These are phyloP conservation scores for Crinitomyces ghanaensis DNA, from an alignment of 805 yeast genomes.

Conservation along the genomic window DNA sequence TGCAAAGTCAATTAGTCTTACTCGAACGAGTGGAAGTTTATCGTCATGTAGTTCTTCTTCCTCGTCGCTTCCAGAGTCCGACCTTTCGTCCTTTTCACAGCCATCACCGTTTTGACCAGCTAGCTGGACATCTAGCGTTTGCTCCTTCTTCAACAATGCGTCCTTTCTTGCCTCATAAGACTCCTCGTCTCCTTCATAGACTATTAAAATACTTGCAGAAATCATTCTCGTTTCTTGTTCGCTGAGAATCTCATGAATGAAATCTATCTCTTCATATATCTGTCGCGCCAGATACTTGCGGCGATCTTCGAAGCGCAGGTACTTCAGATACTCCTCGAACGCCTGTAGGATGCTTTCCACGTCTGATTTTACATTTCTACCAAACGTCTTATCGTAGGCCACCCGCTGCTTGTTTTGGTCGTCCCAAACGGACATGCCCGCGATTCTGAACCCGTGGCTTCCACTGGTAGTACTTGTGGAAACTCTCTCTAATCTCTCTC, in stretches of 20 bases:
- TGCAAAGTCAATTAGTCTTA: constrained; percentile 80
- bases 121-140: constrained; percentile 20
- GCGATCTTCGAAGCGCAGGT: too few relatives aligned
- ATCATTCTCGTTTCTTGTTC: constrained; percentile 52
- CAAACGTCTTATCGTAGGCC: constrained; percentile 55
- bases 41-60: constrained; percentile 17
- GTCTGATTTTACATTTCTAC: constrained; percentile 42
- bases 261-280: constrained; percentile 48
- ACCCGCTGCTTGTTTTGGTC: constrained; percentile 29
- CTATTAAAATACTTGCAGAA: constrained; percentile 62
- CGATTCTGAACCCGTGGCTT: constrained; percentile 58
- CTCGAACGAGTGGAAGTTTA: constrained; percentile 38
- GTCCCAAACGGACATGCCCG: constrained; percentile 69
- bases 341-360: too few relatives aligned
- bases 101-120: constrained; percentile 11
- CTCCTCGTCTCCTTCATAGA: constrained; percentile 54
- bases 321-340: too few relatives aligned
- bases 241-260: constrained; percentile 53
- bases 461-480: constrained; percentile 73
- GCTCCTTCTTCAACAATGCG: constrained; percentile 20
- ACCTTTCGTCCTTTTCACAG: constrained; percentile 22
- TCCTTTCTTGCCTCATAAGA: constrained; percentile 39
- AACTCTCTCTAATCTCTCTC: constrained; percentile 48
- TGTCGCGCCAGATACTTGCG: constrained; percentile 28
- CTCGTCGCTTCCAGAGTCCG: constrained; percentile 15